phyloP scores from a whole-genome alignment of 148 eudicot species.

The Rhododendron mucronatum region DNA sequence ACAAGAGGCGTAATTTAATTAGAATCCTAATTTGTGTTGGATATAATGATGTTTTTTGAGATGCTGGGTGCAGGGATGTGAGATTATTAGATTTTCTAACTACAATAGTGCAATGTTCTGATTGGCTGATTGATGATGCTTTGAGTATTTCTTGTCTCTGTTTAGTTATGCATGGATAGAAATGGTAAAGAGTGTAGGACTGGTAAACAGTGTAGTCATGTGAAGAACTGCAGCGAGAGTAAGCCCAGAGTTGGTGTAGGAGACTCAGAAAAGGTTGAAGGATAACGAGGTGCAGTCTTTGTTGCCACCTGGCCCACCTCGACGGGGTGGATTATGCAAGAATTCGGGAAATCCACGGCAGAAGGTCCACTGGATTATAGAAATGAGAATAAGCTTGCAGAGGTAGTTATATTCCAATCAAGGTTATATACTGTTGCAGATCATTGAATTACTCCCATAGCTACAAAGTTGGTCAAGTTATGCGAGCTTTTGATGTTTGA shows the following conservation, averaged over 20 bases:
- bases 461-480: not conserved
- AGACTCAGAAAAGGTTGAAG: conserved; percentile 21
- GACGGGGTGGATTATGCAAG: conserved; percentile 29
- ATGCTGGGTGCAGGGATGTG: no score
- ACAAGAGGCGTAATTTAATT: no score
- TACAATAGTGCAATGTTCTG: not conserved
- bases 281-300: conserved; percentile 45
- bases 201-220: conserved; percentile 7
- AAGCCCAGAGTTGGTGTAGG: conserved; percentile 30
- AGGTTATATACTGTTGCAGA: not conserved
- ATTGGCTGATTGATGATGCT: not conserved
- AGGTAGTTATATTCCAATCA: conserved; percentile 58
- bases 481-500: not conserved
- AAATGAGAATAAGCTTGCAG: conserved; percentile 70
- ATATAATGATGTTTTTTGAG: no score
- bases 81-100: no score
- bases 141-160: not conserved
- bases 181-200: conserved; percentile 14
- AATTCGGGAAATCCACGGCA: conserved; percentile 37
- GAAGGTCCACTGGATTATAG: conserved; percentile 90
- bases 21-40: no score
- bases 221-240: conserved; percentile 9
- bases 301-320: conserved; percentile 25
- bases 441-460: not conserved
- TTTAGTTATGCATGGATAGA: conserved; percentile 4